phyloP scores from a whole-genome alignment of 2,329 filamentous ascomycete species.

The Colletotrichum siamense region DNA sequence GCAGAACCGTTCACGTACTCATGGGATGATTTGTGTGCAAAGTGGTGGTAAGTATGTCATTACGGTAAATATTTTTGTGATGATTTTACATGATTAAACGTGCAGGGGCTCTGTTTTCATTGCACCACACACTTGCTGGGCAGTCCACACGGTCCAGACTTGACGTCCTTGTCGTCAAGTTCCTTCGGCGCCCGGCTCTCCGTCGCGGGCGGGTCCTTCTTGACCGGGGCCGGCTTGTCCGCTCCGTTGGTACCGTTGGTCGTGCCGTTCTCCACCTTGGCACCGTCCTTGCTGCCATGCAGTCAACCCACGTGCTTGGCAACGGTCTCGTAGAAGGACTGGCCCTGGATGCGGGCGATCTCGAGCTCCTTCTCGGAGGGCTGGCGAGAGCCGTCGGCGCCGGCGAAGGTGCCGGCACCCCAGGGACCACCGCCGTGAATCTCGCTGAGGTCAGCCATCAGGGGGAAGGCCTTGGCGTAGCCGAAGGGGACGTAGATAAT shows the following conservation, averaged over 20 bases:
- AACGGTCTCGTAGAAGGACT: conserved; percentile 80
- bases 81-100: not conserved
- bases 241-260: conserved; percentile 23
- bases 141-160: conserved; percentile 77
- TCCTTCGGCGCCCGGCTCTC: conserved; percentile 27
- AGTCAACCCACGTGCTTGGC: conserved; percentile 80
- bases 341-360: conserved; percentile 83
- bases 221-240: conserved; percentile 22
- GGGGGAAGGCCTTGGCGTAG: conserved; percentile 79
- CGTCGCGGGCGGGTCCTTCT: not conserved
- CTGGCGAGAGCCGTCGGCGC: conserved; percentile 81
- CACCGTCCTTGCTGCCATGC: conserved; percentile 59
- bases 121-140: conserved; percentile 76
- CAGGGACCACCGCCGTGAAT: conserved; percentile 87
- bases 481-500: conserved; percentile 96
- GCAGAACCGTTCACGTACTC: not conserved
- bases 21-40: not conserved
- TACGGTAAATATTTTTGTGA: not conserved
- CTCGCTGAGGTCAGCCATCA: conserved; percentile 75
- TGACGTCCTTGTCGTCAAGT: conserved; percentile 36
- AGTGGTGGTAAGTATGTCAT: not conserved
- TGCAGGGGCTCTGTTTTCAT: conserved; percentile 39
- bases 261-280: conserved; percentile 30
- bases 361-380: conserved; percentile 77
- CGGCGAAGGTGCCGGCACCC: conserved; percentile 92